Evolutionary conservation across 495 filamentous ascomycete species (phyloP), one percentile per base, ranked within the genome.

Genomic region (Trichocladium uniseriatum): DNA sequence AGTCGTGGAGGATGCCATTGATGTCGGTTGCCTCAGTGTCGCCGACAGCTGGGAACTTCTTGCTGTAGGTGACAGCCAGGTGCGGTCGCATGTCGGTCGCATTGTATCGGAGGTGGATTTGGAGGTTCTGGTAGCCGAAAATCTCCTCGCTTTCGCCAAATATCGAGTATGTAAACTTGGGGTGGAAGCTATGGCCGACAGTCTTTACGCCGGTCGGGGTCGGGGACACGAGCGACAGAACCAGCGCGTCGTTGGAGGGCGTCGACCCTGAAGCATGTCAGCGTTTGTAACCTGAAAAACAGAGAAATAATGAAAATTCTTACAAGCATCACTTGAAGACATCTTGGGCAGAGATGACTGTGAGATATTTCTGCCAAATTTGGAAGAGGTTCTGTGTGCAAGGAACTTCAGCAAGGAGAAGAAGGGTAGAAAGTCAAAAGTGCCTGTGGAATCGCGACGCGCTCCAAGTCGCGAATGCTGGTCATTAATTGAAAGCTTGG

Each of bases 91-190:
- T 76, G 55, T 95, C 82, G 59, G 86, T 84, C 24, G 86, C 85
- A 51, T 87, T 80, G 61, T 89, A 95, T 31, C 75, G 77, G 39
- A 99, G 63, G 35, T 82, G 74, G 53, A 97, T 80, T 40, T 80
- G 77, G 46, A 95, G 71, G 22, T 78, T 77, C 54, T 85, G 80
- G 68, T 97, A 95, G 19, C 92, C 92, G 54, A 95, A 91, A 43
- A 99, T 91, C 14, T 70, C 72, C 69, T 99, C 89, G 0, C 87
- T 82, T 14, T 96, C 83, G 59, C 89, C 91, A 58, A 96, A 97
- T 48, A 99, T 85, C 0, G 84, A 70, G 63, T 95, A 95, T 16
- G 89, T 95, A 65, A 91, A 92, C 57, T 77, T 77, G 2, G 92
- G 92, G 49, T 86, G 76, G 67, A 97, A 96, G 45, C 72, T 75